These are phyloP conservation scores for Gonapodya prolifera DNA, from an alignment of 192 early-diverging fungal genomes.

Conservation along the genomic window DNA sequence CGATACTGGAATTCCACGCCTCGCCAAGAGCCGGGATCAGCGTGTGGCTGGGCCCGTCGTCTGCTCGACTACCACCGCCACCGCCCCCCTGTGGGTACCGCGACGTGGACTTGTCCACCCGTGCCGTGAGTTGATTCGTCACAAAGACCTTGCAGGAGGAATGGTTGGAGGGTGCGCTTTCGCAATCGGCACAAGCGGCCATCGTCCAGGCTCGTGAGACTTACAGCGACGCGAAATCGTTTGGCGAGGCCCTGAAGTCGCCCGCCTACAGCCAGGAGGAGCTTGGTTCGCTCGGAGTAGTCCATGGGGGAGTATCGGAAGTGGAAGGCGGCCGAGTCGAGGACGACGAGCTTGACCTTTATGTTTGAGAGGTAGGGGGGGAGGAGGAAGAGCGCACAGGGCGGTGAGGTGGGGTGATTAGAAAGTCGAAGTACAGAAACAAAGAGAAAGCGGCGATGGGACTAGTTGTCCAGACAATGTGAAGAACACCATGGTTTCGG, in stretches of 20 bases:
- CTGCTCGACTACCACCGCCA: no score
- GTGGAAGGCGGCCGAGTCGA: slow-evolving; percentile 33
- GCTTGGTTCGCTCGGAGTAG: slow-evolving; percentile 19
- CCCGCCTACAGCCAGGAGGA: slow-evolving; percentile 16
- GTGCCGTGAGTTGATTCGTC: slow-evolving; percentile 26
- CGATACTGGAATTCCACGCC: background rate
- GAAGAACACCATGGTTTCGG: slow-evolving; percentile 18
- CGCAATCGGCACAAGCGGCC: no score
- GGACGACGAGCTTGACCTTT: slow-evolving; percentile 25
- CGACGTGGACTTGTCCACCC: slow-evolving; percentile 14
- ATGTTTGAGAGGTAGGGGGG: background rate
- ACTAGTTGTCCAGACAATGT: slow-evolving; percentile 17
- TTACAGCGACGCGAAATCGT: slow-evolving; percentile 11
- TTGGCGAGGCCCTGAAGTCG: slow-evolving; percentile 16
- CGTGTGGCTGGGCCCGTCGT: slow-evolving; percentile 5
- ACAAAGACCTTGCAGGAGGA: slow-evolving; percentile 15
- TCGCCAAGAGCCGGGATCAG: slow-evolving; percentile 25
- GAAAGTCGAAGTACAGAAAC: slow-evolving; percentile 11
- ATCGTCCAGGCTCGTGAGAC: background rate
- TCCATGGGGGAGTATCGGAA: slow-evolving; percentile 26
- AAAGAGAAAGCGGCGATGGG: slow-evolving; percentile 11
- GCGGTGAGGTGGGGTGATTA: background rate
- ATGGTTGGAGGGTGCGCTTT: background rate
- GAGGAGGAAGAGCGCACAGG: background rate
- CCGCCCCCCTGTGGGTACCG: no score